Evolutionary conservation across 1,139 yeast species (phyloP), one percentile per base, ranked within the genome.

Genomic region (Arxiozyma heterogenica): DNA sequence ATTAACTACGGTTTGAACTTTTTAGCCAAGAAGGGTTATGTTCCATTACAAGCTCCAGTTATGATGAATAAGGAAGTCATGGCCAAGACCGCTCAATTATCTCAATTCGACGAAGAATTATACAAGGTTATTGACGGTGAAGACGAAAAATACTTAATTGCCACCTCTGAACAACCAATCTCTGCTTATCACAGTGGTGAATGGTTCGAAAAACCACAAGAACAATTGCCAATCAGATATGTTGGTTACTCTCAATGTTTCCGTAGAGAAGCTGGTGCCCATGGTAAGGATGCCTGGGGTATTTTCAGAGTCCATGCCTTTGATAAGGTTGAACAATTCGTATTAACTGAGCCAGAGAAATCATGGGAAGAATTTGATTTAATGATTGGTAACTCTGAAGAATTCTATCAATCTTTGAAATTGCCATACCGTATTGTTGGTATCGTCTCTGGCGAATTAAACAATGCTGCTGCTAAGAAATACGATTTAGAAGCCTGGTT

Each of bases 211-310:
- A 84, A 88, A 65, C 98, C 99, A 57, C 83, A 85, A 59, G 98
- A 91, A 74, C 98, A 93, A 77, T 80, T 93, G 66, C 99, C 99
- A 58, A 82, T 89, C 61, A 83, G 88, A 74, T 93, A 93, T 69
- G 99, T 96, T 52, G 99, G 99, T 65, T 93, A 85, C 77, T 90
- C 98, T 39, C 86, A 96, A 52, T 93, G 98, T 82, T 93, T 93
- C 83, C 86, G 99, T 75, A 88, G 98, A 76, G 99, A 93, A 77
- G 98, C 99, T 57, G 99, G 99, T 63, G 85, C 96, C 59, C 98
- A 93, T 69, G 99, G 99, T 73, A 93, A 93, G 74, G 99, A 93
- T 70, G 98, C 99, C 49, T 94, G 99, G 98, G 98, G 99, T 75
- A 91, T 94, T 64, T 93, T 93, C 83, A 85, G 99, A 75, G 98